A percentile compares a stretch with the other conserved stretches of the same genome.
Evolutionary conservation across 1,284 basidiomycete species (phyloP).

Genomic region (Puccinia hordei): DNA sequence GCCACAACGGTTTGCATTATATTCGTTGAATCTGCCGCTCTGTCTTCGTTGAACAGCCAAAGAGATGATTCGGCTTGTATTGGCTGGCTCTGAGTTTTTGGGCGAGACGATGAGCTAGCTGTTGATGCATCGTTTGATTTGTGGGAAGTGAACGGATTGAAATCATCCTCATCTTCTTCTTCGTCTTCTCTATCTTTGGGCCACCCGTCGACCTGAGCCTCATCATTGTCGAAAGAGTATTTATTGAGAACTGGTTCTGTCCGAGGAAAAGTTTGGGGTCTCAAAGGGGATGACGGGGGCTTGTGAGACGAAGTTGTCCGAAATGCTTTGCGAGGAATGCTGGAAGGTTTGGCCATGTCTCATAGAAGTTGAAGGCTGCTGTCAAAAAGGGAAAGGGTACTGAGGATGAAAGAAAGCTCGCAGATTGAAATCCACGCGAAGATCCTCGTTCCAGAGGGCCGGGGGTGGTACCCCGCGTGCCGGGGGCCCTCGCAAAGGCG

Average conservation of each 20-base stretch:
- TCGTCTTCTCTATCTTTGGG: slow-evolving; percentile 9
- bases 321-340: slow-evolving; percentile 36
- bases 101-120: not conserved
- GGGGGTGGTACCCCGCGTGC: too few relatives aligned
- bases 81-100: not conserved
- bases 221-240: slow-evolving; percentile 16
- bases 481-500: too few relatives aligned
- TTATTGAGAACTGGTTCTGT: not conserved
- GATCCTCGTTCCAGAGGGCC: too few relatives aligned
- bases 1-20: slow-evolving; percentile 35
- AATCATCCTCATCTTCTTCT: slow-evolving; percentile 26
- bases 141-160: slow-evolving; percentile 32
- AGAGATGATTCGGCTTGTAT: slow-evolving; percentile 30
- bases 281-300: slow-evolving; percentile 22
- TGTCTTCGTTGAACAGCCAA: slow-evolving; percentile 34
- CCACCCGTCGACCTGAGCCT: slow-evolving; percentile 8
- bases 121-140: slow-evolving; percentile 20
- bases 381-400: not conserved
- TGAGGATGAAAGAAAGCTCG: not conserved
- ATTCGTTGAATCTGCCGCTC: slow-evolving; percentile 30
- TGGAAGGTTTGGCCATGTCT: slow-evolving; percentile 45
- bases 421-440: not conserved
- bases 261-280: slow-evolving; percentile 8
- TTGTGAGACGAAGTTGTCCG: slow-evolving; percentile 18
- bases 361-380: not conserved